Evolutionary conservation across 768 basidiomycete genomes (phyloP).

Genomic region (Russula ochroleuca): DNA sequence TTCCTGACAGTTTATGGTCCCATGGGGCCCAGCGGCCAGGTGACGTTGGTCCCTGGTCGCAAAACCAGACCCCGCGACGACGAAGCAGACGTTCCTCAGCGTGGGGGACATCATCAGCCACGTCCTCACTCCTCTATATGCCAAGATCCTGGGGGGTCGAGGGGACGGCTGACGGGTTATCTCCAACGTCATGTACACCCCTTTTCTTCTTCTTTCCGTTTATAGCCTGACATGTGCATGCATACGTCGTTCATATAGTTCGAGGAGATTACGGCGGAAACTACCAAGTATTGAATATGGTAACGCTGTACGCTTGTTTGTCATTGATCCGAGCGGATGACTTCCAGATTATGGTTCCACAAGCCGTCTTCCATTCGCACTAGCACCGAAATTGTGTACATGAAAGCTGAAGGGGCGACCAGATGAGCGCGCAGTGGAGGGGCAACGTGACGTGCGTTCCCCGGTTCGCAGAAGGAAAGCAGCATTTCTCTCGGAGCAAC

Average conservation of each 20-base stretch:
- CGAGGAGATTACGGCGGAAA: background rate
- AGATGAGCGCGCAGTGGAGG: slow-evolving; percentile 15
- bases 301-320: background rate
- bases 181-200: no score
- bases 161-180: background rate
- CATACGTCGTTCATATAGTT: no score
- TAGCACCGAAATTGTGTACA: slow-evolving; percentile 1
- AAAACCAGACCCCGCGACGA: slow-evolving; percentile 6
- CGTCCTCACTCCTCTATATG: background rate
- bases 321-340: background rate
- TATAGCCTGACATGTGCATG: no score
- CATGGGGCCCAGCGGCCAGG: slow-evolving; percentile 14
- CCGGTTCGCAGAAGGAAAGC: no score
- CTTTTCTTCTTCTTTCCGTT: no score
- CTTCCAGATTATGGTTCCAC: slow-evolving; percentile 10
- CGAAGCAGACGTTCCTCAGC: slow-evolving; percentile 8
- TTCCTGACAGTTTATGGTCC: slow-evolving; percentile 21
- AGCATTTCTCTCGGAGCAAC: no score
- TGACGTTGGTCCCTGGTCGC: slow-evolving; percentile 11
- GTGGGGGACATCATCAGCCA: slow-evolving; percentile 4
- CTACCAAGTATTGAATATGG: slow-evolving; percentile 12
- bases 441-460: background rate
- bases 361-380: slow-evolving; percentile 1
- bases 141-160: background rate
- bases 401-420: slow-evolving; percentile 12